phyloP scores from a whole-genome alignment of 352 stramenopile species.

The Nannochloropsis limnetica region DNA sequence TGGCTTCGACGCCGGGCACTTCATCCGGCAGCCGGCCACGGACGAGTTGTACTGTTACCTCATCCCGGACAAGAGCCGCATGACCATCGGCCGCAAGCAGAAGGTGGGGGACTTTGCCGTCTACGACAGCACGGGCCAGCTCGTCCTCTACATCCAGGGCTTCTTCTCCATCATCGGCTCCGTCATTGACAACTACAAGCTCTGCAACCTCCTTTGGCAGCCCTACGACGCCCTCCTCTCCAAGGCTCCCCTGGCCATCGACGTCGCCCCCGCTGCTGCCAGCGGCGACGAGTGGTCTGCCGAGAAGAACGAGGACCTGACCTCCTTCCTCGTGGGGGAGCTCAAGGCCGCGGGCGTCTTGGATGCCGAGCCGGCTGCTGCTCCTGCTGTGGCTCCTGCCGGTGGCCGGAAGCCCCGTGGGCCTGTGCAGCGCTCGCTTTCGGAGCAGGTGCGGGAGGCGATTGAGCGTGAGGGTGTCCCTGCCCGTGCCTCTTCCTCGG shows the following conservation, averaged over 20 bases:
- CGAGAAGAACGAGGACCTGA: constrained; percentile 21
- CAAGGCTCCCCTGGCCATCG: constrained; percentile 12
- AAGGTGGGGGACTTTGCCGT: constrained; percentile 21
- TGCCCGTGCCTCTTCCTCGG: not conserved
- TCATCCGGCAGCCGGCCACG: constrained; percentile 8
- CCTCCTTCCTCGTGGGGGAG: not conserved
- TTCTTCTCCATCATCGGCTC: constrained; percentile 34
- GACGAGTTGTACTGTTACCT: constrained; percentile 3
- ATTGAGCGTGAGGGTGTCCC: not conserved
- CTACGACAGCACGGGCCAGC: not conserved
- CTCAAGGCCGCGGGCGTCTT: not conserved
- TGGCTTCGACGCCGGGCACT: constrained; percentile 7
- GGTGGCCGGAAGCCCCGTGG: not conserved
- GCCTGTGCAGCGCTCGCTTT: not conserved
- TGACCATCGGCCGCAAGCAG: constrained; percentile 25
- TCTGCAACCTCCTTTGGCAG: constrained; percentile 25
- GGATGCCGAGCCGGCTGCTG: not conserved
- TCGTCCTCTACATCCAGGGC: constrained; percentile 18
- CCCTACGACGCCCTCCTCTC: not conserved
- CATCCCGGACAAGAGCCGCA: constrained; percentile 28
- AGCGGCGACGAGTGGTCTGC: not conserved
- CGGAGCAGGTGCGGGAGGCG: not conserved
- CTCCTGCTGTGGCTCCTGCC: not conserved
- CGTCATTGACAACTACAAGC: constrained; percentile 32
- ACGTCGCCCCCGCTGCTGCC: not conserved